Conservation (phyloP, 2,329 filamentous ascomycete genomes). For the Talaromyces piceae region DNA sequence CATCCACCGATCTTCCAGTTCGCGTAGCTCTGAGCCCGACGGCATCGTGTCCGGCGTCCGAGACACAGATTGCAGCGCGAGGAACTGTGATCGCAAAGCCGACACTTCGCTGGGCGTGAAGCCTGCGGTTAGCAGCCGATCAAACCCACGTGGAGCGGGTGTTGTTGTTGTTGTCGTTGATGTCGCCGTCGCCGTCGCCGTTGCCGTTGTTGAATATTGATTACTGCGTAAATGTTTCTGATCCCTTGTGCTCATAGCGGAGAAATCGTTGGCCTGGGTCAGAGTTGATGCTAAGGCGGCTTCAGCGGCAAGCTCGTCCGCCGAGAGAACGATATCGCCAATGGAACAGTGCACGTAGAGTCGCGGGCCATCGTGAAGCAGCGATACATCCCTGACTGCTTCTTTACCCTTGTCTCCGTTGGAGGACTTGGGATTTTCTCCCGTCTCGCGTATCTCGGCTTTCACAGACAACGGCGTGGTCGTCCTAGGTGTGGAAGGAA, state of each 20-base stretch:
- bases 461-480: conserved; percentile 20
- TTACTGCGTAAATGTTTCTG: neutral
- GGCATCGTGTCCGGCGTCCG: conserved; percentile 89
- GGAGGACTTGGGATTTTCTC: conserved; percentile 14
- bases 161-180: conserved; percentile 32
- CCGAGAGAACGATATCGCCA: conserved; percentile 62
- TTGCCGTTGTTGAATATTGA: conserved; percentile 26
- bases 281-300: conserved; percentile 32
- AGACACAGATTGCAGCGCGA: conserved; percentile 70
- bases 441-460: conserved; percentile 7
- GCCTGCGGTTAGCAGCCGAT: conserved; percentile 71
- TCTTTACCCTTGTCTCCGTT: conserved; percentile 53
- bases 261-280: neutral
- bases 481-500: conserved; percentile 50
- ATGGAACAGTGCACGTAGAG: conserved; percentile 94
- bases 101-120: conserved; percentile 80
- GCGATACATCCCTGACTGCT: conserved; percentile 44
- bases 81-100: conserved; percentile 78
- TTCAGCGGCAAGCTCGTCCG: conserved; percentile 63
- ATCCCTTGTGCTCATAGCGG: neutral
- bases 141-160: conserved; percentile 69
- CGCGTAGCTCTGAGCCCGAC: conserved; percentile 63
- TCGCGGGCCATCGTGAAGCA: conserved; percentile 47
- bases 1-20: conserved; percentile 85
- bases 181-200: too few relatives aligned